Percentiles rank a stretch among this genome's conserved stretches.
Evolutionary conservation across 345 rosid species (phyloP).

Genomic region (Eutrema heterophyllum): DNA sequence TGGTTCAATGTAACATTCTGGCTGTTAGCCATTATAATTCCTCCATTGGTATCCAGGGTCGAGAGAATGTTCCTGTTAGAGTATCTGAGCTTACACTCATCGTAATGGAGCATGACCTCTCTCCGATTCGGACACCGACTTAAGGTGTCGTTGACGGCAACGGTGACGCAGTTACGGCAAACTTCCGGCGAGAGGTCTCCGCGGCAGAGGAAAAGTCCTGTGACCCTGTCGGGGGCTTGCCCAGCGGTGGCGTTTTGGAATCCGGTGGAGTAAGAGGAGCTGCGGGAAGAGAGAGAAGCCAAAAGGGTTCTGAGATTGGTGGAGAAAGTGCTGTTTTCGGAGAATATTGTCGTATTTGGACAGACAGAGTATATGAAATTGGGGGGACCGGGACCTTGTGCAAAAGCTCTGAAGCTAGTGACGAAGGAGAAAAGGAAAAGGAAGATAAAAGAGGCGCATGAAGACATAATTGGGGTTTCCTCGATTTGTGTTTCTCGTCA

Average conservation of each 20-base stretch:
- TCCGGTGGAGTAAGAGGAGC: constrained; percentile 19
- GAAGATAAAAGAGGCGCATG: not conserved
- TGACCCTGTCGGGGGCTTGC: not conserved
- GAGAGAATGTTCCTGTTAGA: constrained; percentile 21
- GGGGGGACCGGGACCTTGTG: not conserved
- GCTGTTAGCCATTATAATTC: accelerated
- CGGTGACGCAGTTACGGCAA: not conserved
- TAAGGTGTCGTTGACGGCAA: not conserved
- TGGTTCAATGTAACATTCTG: not conserved
- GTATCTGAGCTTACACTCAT: constrained; percentile 41
- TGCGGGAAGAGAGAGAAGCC: constrained; percentile 25
- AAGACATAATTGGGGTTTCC: constrained; percentile 2
- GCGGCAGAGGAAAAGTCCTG: constrained; percentile 16
- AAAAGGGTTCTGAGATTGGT: constrained; percentile 35
- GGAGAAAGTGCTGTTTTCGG: constrained; percentile 31
- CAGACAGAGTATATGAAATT: not conserved
- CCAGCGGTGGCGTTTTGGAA: not conserved
- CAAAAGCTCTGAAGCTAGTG: constrained; percentile 26
- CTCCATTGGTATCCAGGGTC: accelerated
- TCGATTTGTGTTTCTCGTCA: not conserved
- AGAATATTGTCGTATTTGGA: constrained; percentile 13
- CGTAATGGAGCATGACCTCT: constrained; percentile 27
- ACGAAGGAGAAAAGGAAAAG: constrained; percentile 10
- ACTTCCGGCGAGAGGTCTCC: constrained; percentile 7
- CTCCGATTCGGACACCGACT: constrained; percentile 23